phyloP scores from a whole-genome alignment of 176 grass and related monocot species.

The Miscanthus lutarioriparius region DNA sequence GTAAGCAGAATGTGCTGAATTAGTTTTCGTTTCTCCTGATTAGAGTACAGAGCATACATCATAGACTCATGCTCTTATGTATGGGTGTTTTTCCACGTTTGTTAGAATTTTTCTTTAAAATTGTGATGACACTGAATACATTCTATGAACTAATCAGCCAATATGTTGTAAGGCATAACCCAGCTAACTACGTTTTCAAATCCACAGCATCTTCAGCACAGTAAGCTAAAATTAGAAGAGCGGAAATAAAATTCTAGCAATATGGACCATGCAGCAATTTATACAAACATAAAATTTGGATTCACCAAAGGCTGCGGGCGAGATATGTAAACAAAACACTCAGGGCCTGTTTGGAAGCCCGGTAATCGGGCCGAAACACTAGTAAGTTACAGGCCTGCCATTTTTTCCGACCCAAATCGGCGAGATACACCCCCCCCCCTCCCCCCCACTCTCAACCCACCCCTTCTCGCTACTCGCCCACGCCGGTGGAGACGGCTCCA shows the following conservation, averaged over 20 bases:
- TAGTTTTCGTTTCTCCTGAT: not conserved
- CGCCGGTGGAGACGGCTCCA: no score
- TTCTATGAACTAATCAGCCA: not conserved
- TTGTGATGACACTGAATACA: not conserved
- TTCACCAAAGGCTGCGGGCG: not conserved
- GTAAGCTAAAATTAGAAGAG: not conserved
- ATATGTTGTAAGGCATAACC: not conserved
- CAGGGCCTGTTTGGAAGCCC: no score
- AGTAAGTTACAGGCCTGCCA: no score
- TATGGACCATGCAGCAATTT: not conserved
- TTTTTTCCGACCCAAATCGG: no score
- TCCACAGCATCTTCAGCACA: not conserved
- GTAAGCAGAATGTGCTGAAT: constrained; percentile 14
- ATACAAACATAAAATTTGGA: not conserved
- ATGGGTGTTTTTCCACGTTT: not conserved
- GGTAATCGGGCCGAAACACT: no score
- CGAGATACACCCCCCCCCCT: no score
- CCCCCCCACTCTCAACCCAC: no score
- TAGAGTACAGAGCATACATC: not conserved
- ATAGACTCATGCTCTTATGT: not conserved
- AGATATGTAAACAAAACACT: not conserved
- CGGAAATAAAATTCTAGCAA: not conserved
- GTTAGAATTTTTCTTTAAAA: not conserved
- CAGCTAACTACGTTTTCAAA: not conserved
- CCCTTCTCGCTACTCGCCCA: no score